Percentiles rank a stretch among this genome's conserved stretches.
These are phyloP conservation scores for Ogataea haglerorum DNA, from an alignment of 805 yeast genomes.

Conservation along the genomic window DNA sequence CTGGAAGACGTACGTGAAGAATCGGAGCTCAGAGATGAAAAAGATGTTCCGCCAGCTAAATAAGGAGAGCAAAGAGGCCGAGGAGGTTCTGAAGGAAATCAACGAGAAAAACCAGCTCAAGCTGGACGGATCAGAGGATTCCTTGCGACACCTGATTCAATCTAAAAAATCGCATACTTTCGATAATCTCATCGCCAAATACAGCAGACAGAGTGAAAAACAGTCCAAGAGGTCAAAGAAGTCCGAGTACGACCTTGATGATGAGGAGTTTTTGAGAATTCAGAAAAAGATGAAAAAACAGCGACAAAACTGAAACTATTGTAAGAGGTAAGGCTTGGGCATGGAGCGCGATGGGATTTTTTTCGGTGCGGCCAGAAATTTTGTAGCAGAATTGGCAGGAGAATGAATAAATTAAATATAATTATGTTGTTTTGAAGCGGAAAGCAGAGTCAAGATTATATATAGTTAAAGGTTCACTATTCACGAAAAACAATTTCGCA, in stretches of 20 bases:
- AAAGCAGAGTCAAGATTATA: constrained; percentile 1
- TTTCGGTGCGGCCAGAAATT: constrained; percentile 8
- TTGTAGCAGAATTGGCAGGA: constrained; percentile 12
- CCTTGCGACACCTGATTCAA: constrained; percentile 48
- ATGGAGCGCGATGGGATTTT: constrained; percentile 1
- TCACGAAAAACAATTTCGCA: neutral
- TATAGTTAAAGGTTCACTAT: neutral
- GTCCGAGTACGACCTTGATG: constrained; percentile 38
- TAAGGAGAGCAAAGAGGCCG: constrained; percentile 66
- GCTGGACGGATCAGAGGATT: constrained; percentile 35
- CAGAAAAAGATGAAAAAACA: constrained; percentile 33
- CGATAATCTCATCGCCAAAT: constrained; percentile 47
- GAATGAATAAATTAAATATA: constrained; percentile 9
- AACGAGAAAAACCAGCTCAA: constrained; percentile 32
- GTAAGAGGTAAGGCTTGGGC: neutral
- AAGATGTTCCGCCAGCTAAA: constrained; percentile 49
- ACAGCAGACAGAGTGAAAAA: constrained; percentile 31
- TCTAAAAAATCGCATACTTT: constrained; percentile 45
- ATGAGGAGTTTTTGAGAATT: constrained; percentile 48
- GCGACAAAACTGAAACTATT: constrained; percentile 9
- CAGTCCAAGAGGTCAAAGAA: constrained; percentile 25
- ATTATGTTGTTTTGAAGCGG: constrained; percentile 12
- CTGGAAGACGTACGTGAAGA: constrained; percentile 45
- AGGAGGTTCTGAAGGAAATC: constrained; percentile 40
- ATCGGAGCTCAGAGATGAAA: constrained; percentile 45